Base-by-base conservation (phyloP, 352 stramenopile species). In the Phytophthora pini region DNA sequence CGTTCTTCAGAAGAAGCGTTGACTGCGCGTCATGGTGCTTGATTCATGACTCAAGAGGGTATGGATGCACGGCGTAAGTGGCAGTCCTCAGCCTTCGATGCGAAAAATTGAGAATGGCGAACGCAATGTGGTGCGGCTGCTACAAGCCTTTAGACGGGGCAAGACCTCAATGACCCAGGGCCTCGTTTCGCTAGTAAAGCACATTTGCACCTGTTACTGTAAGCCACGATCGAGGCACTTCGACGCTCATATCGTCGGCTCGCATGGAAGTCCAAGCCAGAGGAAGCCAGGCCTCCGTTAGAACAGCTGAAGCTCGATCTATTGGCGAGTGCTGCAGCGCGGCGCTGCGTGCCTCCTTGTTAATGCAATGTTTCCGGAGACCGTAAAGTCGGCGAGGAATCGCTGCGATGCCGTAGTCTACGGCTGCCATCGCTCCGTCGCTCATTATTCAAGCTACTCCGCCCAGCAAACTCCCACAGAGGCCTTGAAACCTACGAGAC, bases 51-150 rank as follows among this genome's bases (percentile, higher is more conserved):
- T 54, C 41, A 57, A 40, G 52, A 17, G 39, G 6, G 39, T 24
- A 39, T 58, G 36, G 13, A 39, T 49, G 38, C 29, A 43, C 10
- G 8, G 5, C 7, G 29, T 32, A 10, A 32, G 31, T 9, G 12
- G 31, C 31, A 36, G 31, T 36, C 31, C 11, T 11, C 24, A 5
- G 11, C 20, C 4, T 29, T 45, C 31, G 20, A 31, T n/a, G 34
- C 31, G 57, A 66, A 66, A 66, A 66, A 60, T 54, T 66, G 49
- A 41, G 48, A 52, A 60, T 11, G 40, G n/a, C 29, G 24, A 54
- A 34, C 40, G 58, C 58, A 60, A 48, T 54, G 36, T 10, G n/a
- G 36, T 15, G 56, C 31, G 48, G 58, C 58, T 60, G 58, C 47
- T 27, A 24, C 39, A 46, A 24, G 31, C 32, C n/a, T 27, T 46